These are phyloP conservation scores for Daldinia grandis DNA, from an alignment of 495 filamentous ascomycete genomes.

Conservation along the genomic window DNA sequence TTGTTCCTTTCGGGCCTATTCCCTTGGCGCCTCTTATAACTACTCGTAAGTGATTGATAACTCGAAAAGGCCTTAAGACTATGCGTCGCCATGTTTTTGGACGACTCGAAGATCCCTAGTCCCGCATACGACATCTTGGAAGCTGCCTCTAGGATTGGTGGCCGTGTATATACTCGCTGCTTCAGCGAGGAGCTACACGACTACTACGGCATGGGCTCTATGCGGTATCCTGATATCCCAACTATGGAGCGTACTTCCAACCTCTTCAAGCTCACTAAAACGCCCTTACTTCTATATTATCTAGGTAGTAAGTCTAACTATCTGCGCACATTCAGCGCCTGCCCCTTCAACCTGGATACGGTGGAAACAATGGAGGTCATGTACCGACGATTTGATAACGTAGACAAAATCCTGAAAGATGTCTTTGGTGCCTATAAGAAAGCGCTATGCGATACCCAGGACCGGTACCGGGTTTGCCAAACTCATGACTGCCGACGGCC, in stretches of 20 bases:
- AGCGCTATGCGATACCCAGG: neutral
- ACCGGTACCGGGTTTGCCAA: neutral
- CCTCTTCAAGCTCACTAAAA: neutral
- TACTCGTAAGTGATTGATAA: neutral
- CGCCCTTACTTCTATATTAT: neutral
- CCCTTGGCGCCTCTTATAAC: no score
- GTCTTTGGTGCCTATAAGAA: neutral
- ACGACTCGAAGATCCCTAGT: no score
- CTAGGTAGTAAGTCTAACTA: neutral
- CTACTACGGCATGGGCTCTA: neutral
- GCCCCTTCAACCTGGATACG: neutral
- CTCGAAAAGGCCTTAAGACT: neutral
- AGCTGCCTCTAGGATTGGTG: neutral
- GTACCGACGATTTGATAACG: neutral
- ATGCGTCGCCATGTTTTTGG: no score
- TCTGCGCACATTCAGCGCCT: neutral
- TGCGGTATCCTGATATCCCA: neutral
- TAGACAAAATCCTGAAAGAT: neutral
- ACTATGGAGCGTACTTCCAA: neutral
- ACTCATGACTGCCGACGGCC: neutral
- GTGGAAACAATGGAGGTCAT: neutral
- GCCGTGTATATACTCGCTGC: neutral
- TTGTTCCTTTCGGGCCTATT: no score
- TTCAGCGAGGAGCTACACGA: no score
- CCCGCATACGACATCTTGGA: neutral